A percentile compares a stretch with the other conserved stretches of the same genome.
These are phyloP conservation scores for Abelmoschus esculentus DNA, from an alignment of 345 rosid species.

Conservation along the genomic window DNA sequence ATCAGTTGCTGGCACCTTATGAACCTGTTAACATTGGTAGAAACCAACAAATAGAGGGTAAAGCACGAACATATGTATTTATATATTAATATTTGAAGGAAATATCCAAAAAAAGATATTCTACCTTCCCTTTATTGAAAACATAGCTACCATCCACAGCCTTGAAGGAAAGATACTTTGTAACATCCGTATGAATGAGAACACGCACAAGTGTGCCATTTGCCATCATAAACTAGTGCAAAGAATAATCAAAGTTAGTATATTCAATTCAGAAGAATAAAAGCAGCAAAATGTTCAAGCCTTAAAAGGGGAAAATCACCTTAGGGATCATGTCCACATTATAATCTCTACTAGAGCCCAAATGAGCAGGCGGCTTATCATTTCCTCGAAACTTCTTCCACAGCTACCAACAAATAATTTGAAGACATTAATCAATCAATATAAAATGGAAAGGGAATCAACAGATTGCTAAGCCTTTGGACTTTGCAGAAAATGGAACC, in stretches of 20 bases:
- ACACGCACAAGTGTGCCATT: constrained; percentile 97
- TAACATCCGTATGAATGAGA: constrained; percentile 91
- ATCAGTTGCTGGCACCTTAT: constrained; percentile 95
- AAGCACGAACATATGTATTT: neutral
- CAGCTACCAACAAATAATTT: constrained; percentile 41
- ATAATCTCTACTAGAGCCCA: constrained; percentile 94
- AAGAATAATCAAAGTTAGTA: constrained; percentile 8
- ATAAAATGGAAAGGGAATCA: neutral
- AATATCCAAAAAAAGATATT: constrained; percentile 1
- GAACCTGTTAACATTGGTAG: constrained; percentile 42
- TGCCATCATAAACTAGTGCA: constrained; percentile 86
- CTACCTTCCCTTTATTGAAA: constrained; percentile 86
- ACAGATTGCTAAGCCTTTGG: neutral
- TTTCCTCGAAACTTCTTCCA: constrained; percentile 90
- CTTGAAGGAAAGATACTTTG: constrained; percentile 86
- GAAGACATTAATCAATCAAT: neutral
- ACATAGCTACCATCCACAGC: constrained; percentile 98
- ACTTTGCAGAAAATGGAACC: constrained; percentile 34
- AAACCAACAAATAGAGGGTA: neutral
- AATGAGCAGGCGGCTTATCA: constrained; percentile 82
- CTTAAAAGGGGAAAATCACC: constrained; percentile 31
- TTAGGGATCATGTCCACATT: constrained; percentile 99
- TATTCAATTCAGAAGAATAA: neutral
- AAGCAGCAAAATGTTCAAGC: neutral
- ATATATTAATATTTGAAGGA: neutral